Percentiles rank a stretch among this genome's conserved stretches.
Evolutionary conservation across 164 flowering plant species (phyloP).

Genomic region (Piper longum): DNA sequence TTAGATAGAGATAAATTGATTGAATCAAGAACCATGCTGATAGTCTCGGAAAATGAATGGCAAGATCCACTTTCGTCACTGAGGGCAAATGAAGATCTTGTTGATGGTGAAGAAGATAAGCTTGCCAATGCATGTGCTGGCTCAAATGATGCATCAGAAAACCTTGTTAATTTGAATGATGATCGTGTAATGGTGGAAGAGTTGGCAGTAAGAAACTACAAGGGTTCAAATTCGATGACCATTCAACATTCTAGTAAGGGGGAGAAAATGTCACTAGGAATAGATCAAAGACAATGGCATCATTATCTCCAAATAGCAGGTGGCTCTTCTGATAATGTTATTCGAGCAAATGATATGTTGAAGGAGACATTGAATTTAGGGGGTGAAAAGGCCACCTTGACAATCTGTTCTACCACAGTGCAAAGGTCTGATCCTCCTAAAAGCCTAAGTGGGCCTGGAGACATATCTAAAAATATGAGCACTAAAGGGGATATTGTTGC

Average conservation of each 20-base stretch:
- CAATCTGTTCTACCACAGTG: conserved; percentile 15
- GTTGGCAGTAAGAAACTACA: conserved; percentile 40
- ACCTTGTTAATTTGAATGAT: conserved; percentile 24
- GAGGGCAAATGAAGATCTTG: conserved; percentile 22
- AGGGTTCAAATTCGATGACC: conserved; percentile 21
- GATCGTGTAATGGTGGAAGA: conserved; percentile 53
- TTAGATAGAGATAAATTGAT: conserved; percentile 13
- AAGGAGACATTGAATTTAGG: conserved; percentile 17
- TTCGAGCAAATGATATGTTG: conserved; percentile 9
- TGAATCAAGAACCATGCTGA: conserved; percentile 26
- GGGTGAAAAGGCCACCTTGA: conserved; percentile 25
- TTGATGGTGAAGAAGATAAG: conserved; percentile 28
- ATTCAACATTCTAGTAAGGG: conserved; percentile 32
- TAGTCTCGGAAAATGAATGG: conserved; percentile 26
- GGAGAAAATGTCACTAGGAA: conserved; percentile 19
- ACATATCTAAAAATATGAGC: conserved; percentile 10
- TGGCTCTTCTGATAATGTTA: conserved; percentile 30
- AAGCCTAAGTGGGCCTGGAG: conserved; percentile 8
- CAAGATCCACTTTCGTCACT: conserved; percentile 11
- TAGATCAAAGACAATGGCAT: conserved; percentile 40
- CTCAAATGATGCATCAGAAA: conserved; percentile 18
- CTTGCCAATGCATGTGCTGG: conserved; percentile 13
- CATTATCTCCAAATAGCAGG: conserved; percentile 30
- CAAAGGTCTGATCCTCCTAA: conserved; percentile 10
- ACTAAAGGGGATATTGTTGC: conserved; percentile 14